phyloP scores from a whole-genome alignment of 148 eudicot species.

The Camellia granthamiana region DNA sequence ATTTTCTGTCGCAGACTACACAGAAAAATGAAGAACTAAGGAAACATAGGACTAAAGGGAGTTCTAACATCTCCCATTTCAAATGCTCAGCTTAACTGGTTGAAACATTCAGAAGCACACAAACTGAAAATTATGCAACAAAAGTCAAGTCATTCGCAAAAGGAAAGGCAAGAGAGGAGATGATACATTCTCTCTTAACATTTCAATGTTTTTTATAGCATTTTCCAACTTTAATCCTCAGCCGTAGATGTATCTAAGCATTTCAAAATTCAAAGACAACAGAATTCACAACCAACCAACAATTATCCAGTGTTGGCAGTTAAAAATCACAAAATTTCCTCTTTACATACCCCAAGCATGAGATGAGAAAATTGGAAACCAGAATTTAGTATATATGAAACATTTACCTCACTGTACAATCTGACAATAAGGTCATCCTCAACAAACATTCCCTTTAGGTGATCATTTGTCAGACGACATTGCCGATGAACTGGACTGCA shows the following conservation, averaged over 20 bases:
- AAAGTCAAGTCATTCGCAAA: not conserved
- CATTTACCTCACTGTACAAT: constrained; percentile 52
- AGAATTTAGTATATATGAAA: constrained; percentile 15
- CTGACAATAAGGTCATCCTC: constrained; percentile 34
- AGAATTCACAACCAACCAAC: not conserved
- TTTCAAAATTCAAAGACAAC: not conserved
- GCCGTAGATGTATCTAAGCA: not conserved
- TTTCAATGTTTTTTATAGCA: not conserved
- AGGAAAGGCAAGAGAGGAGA: not conserved
- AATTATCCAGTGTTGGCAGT: not conserved
- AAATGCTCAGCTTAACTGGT: too few relatives aligned
- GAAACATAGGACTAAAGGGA: not conserved
- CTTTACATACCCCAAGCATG: not conserved
- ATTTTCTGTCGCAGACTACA: not conserved
- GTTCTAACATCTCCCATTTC: too few relatives aligned
- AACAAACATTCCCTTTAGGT: constrained; percentile 23
- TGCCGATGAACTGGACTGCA: constrained; percentile 20
- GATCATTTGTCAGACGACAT: constrained; percentile 24
- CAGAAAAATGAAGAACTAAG: not conserved
- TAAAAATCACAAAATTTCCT: not conserved
- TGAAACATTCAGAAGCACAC: not conserved
- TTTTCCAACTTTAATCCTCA: not conserved
- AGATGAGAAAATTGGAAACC: not conserved
- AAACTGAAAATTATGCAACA: not conserved
- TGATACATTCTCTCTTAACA: not conserved